These are phyloP conservation scores for Gautieria morchelliformis DNA, from an alignment of 768 basidiomycete genomes.

Conservation along the genomic window DNA sequence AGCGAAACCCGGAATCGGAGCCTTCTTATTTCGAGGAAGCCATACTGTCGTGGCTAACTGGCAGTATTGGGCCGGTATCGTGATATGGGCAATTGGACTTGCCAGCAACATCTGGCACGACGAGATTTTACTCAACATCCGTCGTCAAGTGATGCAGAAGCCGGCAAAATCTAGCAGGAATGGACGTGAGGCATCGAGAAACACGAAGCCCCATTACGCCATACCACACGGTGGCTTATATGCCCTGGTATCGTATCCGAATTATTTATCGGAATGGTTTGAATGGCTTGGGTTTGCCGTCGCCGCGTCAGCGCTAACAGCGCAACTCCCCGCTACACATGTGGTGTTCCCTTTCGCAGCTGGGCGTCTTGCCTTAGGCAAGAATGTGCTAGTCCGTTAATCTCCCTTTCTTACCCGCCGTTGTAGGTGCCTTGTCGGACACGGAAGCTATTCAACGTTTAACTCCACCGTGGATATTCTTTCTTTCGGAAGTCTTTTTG, in stretches of 20 bases:
- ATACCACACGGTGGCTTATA: conserved; percentile 77
- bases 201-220: conserved; percentile 50
- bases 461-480: conserved; percentile 74
- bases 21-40: conserved; percentile 8
- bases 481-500: conserved; percentile 55
- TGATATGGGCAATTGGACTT: conserved; percentile 63
- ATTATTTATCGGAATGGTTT: conserved; percentile 91
- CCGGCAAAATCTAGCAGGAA: conserved; percentile 26
- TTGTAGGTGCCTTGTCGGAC: conserved; percentile 1
- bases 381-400: neutral
- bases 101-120: conserved; percentile 81
- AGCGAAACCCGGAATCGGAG: conserved; percentile 28
- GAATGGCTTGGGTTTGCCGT: conserved; percentile 89
- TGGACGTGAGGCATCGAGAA: conserved; percentile 22
- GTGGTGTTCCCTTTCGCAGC: conserved; percentile 3
- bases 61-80: conserved; percentile 53
- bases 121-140: conserved; percentile 77
- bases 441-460: conserved; percentile 16
- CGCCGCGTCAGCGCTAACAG: conserved; percentile 34
- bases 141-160: conserved; percentile 43
- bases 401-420: neutral
- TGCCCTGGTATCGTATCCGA: conserved; percentile 76
- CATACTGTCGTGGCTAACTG: conserved; percentile 18
- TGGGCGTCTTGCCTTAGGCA: conserved; percentile 12
- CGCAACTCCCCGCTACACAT: conserved; percentile 34